A percentile compares a stretch with the other conserved stretches of the same genome.
Conservation (phyloP, 2,329 filamentous ascomycete genomes). For the Lecanosticta acicola region DNA sequence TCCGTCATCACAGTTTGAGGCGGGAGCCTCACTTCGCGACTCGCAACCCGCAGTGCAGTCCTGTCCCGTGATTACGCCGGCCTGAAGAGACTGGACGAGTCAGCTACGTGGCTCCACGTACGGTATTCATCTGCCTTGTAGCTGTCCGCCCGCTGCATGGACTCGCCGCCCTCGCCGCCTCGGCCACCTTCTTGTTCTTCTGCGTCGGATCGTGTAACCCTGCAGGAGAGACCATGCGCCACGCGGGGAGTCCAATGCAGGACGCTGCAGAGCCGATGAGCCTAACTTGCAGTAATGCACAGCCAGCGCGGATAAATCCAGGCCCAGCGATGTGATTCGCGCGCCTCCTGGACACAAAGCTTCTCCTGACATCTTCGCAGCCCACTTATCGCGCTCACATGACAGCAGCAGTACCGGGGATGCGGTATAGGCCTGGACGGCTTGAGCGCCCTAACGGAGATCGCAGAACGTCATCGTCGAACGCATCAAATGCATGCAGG, state of each 20-base stretch:
- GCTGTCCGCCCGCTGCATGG: no score
- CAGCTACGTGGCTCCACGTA: background rate
- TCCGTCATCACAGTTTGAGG: slow-evolving; percentile 4
- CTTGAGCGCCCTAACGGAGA: background rate
- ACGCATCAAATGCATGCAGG: background rate
- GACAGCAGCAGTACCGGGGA: slow-evolving; percentile 6
- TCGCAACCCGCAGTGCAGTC: background rate
- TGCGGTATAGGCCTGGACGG: background rate
- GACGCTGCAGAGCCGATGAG: slow-evolving; percentile 5
- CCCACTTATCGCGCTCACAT: slow-evolving; percentile 6
- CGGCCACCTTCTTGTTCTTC: background rate
- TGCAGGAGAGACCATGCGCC: background rate
- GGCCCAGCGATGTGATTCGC: slow-evolving; percentile 8
- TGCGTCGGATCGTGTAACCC: background rate
- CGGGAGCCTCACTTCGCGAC: background rate
- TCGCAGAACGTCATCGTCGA: slow-evolving; percentile 2
- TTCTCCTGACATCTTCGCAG: slow-evolving; percentile 12
- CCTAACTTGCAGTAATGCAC: background rate
- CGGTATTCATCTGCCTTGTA: no score
- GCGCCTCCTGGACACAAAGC: slow-evolving; percentile 5
- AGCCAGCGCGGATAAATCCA: slow-evolving; percentile 1
- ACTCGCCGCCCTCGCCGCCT: background rate
- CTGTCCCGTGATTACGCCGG: background rate
- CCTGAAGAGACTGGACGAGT: no score
- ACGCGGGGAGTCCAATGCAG: slow-evolving; percentile 1